A percentile compares a stretch with the other conserved stretches of the same genome.
Evolutionary conservation across 2,329 filamentous ascomycete species (phyloP).

Genomic region (Arthrobotrys musiformis): DNA sequence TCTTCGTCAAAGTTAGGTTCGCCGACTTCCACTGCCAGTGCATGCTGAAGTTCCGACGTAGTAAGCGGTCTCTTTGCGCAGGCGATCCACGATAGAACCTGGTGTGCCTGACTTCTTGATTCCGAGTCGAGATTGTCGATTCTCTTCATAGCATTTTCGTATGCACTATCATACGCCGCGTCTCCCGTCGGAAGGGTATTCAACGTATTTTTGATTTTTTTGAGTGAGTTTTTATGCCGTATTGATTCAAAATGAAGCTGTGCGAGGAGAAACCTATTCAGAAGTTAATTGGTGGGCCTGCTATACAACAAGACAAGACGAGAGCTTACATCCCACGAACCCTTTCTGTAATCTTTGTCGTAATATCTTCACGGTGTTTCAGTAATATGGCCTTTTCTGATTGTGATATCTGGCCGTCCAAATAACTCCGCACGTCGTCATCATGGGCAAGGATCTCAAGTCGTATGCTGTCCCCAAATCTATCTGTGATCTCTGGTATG

Average conservation of each 20-base stretch:
- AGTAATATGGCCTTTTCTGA: background rate
- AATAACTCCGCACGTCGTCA: slow-evolving; percentile 13
- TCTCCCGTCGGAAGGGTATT: background rate
- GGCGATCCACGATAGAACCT: slow-evolving; percentile 17
- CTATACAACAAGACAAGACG: background rate
- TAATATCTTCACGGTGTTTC: background rate
- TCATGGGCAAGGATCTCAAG: slow-evolving; percentile 20
- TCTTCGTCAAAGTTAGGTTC: background rate
- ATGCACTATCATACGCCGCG: too few relatives aligned
- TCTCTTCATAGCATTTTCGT: slow-evolving; percentile 3
- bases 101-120: background rate
- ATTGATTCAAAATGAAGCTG: slow-evolving; percentile 63
- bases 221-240: slow-evolving; percentile 60
- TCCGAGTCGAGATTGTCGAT: background rate
- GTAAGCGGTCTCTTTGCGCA: slow-evolving; percentile 9
- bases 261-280: slow-evolving; percentile 63
- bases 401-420: slow-evolving; percentile 1
- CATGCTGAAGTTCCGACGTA: slow-evolving; percentile 4
- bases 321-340: slow-evolving; percentile 26
- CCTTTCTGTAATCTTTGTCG: background rate
- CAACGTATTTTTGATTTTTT: slow-evolving; percentile 36
- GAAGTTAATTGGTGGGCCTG: background rate
- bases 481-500: background rate
- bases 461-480: background rate
- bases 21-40: slow-evolving; percentile 18